Evolutionary conservation across 2,329 filamentous ascomycete species (phyloP).

Genomic region (Biscogniauxia marginata): DNA sequence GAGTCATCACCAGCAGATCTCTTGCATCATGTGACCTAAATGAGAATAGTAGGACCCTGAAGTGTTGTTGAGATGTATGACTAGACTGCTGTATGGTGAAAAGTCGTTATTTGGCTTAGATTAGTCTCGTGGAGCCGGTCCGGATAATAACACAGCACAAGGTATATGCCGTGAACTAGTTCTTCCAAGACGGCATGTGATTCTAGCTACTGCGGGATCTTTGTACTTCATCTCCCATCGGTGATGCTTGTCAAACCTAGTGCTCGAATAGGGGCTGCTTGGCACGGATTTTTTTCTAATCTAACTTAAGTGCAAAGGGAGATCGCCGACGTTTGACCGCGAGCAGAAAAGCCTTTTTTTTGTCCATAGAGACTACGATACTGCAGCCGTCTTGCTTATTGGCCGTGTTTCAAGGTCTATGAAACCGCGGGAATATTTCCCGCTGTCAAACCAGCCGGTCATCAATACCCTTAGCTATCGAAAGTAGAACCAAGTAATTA

Average conservation of each 20-base stretch:
- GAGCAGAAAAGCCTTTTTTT: not conserved
- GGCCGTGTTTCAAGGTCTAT: not conserved
- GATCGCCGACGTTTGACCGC: not conserved
- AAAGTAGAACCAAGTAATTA: not conserved
- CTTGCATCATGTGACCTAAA: slow-evolving; percentile 1
- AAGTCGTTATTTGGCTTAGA: not conserved
- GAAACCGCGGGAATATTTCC: not conserved
- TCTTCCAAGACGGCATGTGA: too few relatives aligned
- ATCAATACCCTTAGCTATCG: not conserved
- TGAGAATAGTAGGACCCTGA: not conserved
- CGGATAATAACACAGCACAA: too few relatives aligned
- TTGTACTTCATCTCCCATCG: not conserved
- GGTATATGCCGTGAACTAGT: too few relatives aligned
- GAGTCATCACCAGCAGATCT: slow-evolving; percentile 1
- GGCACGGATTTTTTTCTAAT: not conserved
- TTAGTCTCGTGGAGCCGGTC: not conserved
- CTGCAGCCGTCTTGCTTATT: not conserved
- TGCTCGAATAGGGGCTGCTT: not conserved
- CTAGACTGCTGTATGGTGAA: not conserved
- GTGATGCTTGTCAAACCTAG: not conserved
- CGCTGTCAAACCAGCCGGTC: not conserved
- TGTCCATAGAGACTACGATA: not conserved
- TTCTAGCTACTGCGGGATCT: too few relatives aligned
- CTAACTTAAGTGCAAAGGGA: not conserved
- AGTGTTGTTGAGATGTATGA: not conserved